A percentile compares a stretch with the other conserved stretches of the same genome.
phyloP scores from a whole-genome alignment of 2,329 filamentous ascomycete species.

The Aureobasidium sp. region DNA sequence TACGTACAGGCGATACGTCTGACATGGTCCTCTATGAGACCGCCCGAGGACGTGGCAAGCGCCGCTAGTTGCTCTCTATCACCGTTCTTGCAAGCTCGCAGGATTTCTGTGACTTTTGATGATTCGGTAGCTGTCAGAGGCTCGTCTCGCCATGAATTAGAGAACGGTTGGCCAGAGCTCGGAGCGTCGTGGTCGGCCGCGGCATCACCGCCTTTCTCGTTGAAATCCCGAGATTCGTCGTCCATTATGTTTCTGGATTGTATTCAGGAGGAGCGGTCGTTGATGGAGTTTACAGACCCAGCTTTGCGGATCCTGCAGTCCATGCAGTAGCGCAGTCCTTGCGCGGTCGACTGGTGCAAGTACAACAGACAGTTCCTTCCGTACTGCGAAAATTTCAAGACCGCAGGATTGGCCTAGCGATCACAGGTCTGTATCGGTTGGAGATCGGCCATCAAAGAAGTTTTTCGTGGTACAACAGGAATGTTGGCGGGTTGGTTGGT shows the following conservation, averaged over 20 bases:
- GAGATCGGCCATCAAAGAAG: background rate
- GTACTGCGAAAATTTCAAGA: background rate
- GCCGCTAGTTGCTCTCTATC: conserved; percentile 35
- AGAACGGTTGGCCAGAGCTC: conserved; percentile 17
- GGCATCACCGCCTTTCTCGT: background rate
- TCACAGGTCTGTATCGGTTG: background rate
- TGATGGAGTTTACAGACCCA: background rate
- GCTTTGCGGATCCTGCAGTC: background rate
- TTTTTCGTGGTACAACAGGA: background rate
- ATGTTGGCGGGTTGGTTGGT: background rate
- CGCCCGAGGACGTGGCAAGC: conserved; percentile 38
- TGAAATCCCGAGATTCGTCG: background rate
- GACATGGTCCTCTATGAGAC: conserved; percentile 46
- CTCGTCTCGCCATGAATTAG: conserved; percentile 20
- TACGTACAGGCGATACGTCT: conserved; percentile 70
- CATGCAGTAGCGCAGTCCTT: background rate
- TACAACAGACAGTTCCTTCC: background rate
- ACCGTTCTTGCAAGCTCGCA: conserved; percentile 34
- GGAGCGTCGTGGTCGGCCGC: background rate
- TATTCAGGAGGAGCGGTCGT: background rate
- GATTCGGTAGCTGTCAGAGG: conserved; percentile 19
- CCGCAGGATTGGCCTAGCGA: background rate
- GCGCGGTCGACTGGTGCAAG: background rate
- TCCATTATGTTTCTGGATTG: background rate
- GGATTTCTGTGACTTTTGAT: conserved; percentile 30